phyloP scores from a whole-genome alignment of 805 yeast species.

The Torulaspora quercuum region DNA sequence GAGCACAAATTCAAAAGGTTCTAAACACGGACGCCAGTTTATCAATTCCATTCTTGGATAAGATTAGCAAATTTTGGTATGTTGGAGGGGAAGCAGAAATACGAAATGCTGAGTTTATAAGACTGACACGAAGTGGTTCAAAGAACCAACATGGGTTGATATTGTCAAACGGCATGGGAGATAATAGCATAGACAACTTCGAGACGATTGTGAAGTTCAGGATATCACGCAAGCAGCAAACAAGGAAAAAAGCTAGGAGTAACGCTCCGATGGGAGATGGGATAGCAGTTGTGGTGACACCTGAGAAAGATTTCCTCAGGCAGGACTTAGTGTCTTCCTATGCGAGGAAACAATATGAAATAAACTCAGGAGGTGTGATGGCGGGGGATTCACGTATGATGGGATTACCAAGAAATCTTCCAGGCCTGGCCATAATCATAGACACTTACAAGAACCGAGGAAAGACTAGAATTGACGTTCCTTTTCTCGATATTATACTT shows the following conservation, averaged over 20 bases:
- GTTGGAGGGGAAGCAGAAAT: conserved; percentile 32
- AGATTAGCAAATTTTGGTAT: conserved; percentile 31
- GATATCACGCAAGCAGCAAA: conserved; percentile 9
- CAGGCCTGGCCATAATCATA: conserved; percentile 31
- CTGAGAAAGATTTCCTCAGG: conserved; percentile 31
- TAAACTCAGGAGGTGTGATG: conserved; percentile 31
- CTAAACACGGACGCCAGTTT: conserved; percentile 30
- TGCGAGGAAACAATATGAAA: conserved; percentile 29
- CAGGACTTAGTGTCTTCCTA: conserved; percentile 28
- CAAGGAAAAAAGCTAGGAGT: neutral
- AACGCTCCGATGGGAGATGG: conserved; percentile 27
- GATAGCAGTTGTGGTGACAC: conserved; percentile 25
- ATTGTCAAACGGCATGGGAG: conserved; percentile 35
- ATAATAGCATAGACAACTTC: conserved; percentile 34
- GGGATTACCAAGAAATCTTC: conserved; percentile 35
- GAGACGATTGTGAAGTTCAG: conserved; percentile 27
- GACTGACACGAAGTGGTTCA: conserved; percentile 22
- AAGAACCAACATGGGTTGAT: conserved; percentile 24
- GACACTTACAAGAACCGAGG: conserved; percentile 24
- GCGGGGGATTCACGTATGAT: conserved; percentile 26
- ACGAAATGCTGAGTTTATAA: conserved; percentile 27
- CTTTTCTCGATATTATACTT: conserved; percentile 26
- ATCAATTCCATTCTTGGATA: conserved; percentile 30
- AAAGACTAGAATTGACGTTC: conserved; percentile 14
- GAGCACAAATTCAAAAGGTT: conserved; percentile 16